Base-by-base conservation (phyloP, 129 eudicot genomes). In the Pittosporum tobira region DNA sequence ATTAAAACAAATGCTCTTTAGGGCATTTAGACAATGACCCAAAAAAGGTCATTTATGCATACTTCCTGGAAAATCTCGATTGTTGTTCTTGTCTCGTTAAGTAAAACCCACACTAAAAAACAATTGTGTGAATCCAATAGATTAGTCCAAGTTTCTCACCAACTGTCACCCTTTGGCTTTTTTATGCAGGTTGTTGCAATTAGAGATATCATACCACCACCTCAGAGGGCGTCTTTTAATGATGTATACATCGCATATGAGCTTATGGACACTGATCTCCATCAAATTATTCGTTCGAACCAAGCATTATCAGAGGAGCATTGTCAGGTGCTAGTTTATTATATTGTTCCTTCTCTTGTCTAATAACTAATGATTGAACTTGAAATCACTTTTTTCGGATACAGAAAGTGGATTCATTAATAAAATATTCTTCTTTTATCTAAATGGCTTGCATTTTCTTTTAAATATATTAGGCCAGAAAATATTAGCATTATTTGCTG, bases 201-300 rank as follows among this genome's bases (percentile, higher is more conserved):
- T 46, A 77, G 84, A 74, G 94, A 88, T 63, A 73, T 88, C 51
- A 81, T 88, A 47, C 94, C 94, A 36, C 96, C 96, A 15, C 87
- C 90, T 0, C 76, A 62, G 23, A 78, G 87, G 79, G 71, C 29
- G 22, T 70, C 71, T 11, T 88, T 84, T 52, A 83, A 75, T 63
- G 96, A 88, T 66, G 96, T 88, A 36, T 88, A 88, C 73, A 83
- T 88, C 71, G 94, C 81, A 12, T 80, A 80, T 71, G 96, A 83
- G 63, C 84, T 82, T 57, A 87, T 86, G 95, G 95, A 85, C 68
- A 85, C 95, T 38, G 95, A 87, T 75, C 96, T 87, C 48, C 88
- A 83, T 66, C 96, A 88, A 59, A 81, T 88, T 25, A 88, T 88
- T 49, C 82, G 84, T 19, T 84, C 96, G 20, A 79, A 84, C 51